Conservation (phyloP, 768 basidiomycete genomes). For the Grammothele lineata region DNA sequence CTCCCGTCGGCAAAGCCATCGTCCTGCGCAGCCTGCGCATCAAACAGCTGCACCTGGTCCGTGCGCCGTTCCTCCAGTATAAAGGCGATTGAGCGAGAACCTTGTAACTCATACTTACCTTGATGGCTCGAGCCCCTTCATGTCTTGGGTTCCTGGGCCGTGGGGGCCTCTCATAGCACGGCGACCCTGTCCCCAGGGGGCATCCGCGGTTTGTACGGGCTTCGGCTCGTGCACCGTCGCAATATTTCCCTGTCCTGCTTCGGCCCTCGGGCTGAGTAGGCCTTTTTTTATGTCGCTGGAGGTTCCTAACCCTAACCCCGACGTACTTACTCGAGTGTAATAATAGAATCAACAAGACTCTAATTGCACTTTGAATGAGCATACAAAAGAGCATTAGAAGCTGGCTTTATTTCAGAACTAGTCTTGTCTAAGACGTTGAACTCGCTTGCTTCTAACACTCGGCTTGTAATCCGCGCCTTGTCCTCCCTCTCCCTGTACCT, state of each 20-base stretch:
- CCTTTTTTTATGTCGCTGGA: constrained; percentile 27
- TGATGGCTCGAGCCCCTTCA: constrained; percentile 32
- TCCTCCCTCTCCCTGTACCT: too few species aligned
- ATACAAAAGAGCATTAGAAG: too few species aligned
- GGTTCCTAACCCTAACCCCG: not conserved
- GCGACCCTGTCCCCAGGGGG: constrained; percentile 52
- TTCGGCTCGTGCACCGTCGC: constrained; percentile 41
- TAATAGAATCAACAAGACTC: too few species aligned
- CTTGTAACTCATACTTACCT: constrained; percentile 26
- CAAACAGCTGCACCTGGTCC: too few species aligned
- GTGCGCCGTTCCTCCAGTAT: constrained; percentile 4
- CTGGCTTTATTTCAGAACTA: too few species aligned
- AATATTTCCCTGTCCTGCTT: constrained; percentile 44
- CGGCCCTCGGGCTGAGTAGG: constrained; percentile 52
- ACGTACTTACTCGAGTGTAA: too few species aligned
- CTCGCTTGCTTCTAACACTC: too few species aligned
- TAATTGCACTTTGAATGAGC: too few species aligned
- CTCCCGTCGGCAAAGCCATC: too few species aligned
- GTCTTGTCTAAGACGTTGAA: too few species aligned
- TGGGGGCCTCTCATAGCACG: constrained; percentile 44
- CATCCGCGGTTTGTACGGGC: constrained; percentile 41
- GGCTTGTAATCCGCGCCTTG: too few species aligned
- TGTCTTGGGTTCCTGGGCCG: constrained; percentile 30
- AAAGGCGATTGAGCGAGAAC: not conserved
- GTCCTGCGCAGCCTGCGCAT: too few species aligned